Percentiles rank a stretch among this genome's conserved stretches.
phyloP scores from a whole-genome alignment of 495 filamentous ascomycete species.

The Acidomyces sp. region DNA sequence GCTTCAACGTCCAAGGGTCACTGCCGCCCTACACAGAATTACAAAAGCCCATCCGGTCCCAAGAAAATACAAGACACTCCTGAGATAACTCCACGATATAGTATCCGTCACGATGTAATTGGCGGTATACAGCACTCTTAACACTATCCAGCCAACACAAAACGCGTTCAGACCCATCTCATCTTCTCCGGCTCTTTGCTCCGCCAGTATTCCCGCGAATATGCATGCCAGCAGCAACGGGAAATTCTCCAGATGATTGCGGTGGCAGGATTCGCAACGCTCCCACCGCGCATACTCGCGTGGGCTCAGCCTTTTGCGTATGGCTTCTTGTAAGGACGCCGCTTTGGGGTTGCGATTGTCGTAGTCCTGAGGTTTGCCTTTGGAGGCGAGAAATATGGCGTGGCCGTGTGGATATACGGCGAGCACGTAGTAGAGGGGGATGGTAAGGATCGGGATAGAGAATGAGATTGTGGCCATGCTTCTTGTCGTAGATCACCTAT shows the following conservation, averaged over 20 bases:
- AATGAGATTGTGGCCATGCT: constrained; percentile 2
- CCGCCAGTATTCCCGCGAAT: constrained; percentile 10
- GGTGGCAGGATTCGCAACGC: constrained; percentile 32
- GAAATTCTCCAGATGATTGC: constrained; percentile 34
- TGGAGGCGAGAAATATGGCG: constrained; percentile 20
- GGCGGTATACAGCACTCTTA: constrained; percentile 8
- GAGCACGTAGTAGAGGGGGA: constrained; percentile 30
- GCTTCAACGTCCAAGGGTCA: constrained; percentile 1
- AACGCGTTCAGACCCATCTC: constrained; percentile 6
- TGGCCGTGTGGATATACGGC: constrained; percentile 29
- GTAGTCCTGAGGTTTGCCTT: constrained; percentile 20
- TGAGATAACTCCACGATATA: constrained; percentile 6
- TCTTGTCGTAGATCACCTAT: no score
- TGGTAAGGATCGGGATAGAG: constrained; percentile 29
- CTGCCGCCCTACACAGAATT: constrained; percentile 4
- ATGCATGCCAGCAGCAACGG: constrained; percentile 31
- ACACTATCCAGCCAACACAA: constrained; percentile 8
- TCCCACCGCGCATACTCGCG: constrained; percentile 26
- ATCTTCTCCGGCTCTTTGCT: constrained; percentile 2
- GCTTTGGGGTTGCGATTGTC: constrained; percentile 31
- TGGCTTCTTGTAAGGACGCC: constrained; percentile 12
- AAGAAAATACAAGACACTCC: constrained; percentile 6
- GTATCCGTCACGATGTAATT: constrained; percentile 10
- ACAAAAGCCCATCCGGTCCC: constrained; percentile 4
- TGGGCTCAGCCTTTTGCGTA: constrained; percentile 22